Base-by-base conservation (phyloP, 2,329 filamentous ascomycete genomes). In the Talaromyces sp. region DNA sequence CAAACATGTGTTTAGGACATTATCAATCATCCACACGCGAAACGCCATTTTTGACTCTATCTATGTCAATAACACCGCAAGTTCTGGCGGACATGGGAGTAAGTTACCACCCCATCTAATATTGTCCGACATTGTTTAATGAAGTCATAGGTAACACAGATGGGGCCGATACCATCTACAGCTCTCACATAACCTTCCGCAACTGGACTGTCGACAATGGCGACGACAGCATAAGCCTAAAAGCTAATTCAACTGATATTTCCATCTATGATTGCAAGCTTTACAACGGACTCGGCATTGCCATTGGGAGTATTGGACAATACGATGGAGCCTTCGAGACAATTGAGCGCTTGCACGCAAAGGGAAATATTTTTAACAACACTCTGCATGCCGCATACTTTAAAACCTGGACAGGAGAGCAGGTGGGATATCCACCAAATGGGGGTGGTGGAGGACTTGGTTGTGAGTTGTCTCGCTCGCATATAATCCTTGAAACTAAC, bases 401-500 rank as follows among this genome's bases (percentile, higher is more conserved):
- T 62, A 86, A 86, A 73, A 86, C 83, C 0, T 86, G 84, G 84
- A 82, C 82, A 0, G 82, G 81, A 19, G 70, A 80, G 10, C 75
- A 76, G 38, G 75, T 75, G 29, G 80, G 81, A 19, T 81, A 78
- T 56, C 81, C 82, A 1, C 83, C 83, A 1, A 86, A 87, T 64
- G 83, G 84, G 17, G 84, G 83, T 1, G 83, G 83, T 11, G 84
- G 81, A 17, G 84, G 84, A 3, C 66, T 80, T 0, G 83, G 83
- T 10, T 76, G 83, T 84, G 68, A 68, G 80, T n/a, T 32, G 31
- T 67, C 38, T 31, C 49, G 3, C 29, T 13, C 3, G 7, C 46
- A n/a, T 13, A 35, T 35, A 5, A 5, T 26, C n/a, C 4, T 4
- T 27, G 11, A 8, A 49, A 41, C 46, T 50, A 21, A 21, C 53